phyloP scores from a whole-genome alignment of 2,329 filamentous ascomycete genomes.

The Chaetomium strumarium region DNA sequence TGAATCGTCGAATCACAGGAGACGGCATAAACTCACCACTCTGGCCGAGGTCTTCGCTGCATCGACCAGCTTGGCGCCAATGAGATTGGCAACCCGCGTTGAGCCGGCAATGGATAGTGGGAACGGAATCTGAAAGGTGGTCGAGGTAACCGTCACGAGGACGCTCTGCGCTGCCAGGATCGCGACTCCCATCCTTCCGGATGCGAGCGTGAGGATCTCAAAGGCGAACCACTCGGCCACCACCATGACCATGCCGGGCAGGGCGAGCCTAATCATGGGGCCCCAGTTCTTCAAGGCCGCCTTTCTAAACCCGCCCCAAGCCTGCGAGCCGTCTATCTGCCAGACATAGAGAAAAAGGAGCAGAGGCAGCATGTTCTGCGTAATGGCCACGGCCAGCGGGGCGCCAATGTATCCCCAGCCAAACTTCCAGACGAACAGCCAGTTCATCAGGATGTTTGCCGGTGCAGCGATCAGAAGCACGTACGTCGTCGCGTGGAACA shows the following conservation, averaged over 20 bases:
- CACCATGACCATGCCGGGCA: constrained; percentile 90
- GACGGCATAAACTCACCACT: constrained; percentile 47
- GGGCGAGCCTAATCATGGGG: constrained; percentile 78
- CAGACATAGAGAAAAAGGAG: constrained; percentile 69
- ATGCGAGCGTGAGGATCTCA: constrained; percentile 79
- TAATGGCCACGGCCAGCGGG: constrained; percentile 69
- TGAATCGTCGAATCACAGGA: background rate
- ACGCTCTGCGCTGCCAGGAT: constrained; percentile 85
- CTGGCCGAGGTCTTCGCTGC: constrained; percentile 76
- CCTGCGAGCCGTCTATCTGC: constrained; percentile 65
- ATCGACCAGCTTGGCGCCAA: constrained; percentile 75
- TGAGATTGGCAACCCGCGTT: constrained; percentile 85
- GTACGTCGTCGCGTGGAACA: constrained; percentile 75
- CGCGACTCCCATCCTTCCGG: constrained; percentile 71
- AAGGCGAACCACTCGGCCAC: constrained; percentile 91
- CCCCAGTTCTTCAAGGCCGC: constrained; percentile 69
- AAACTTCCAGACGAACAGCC: constrained; percentile 68
- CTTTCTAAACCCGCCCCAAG: constrained; percentile 74
- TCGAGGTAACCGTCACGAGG: constrained; percentile 67
- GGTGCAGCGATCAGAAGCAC: constrained; percentile 71
- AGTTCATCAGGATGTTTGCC: constrained; percentile 72
- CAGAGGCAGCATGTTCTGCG: constrained; percentile 67
- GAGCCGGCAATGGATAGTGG: constrained; percentile 82
- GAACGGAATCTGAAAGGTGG: constrained; percentile 90
- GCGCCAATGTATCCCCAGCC: constrained; percentile 68